Percentiles rank a stretch among this genome's conserved stretches.
Evolutionary conservation across 257 asterid genomes (phyloP).

Genomic region (Cinchona pubescens): DNA sequence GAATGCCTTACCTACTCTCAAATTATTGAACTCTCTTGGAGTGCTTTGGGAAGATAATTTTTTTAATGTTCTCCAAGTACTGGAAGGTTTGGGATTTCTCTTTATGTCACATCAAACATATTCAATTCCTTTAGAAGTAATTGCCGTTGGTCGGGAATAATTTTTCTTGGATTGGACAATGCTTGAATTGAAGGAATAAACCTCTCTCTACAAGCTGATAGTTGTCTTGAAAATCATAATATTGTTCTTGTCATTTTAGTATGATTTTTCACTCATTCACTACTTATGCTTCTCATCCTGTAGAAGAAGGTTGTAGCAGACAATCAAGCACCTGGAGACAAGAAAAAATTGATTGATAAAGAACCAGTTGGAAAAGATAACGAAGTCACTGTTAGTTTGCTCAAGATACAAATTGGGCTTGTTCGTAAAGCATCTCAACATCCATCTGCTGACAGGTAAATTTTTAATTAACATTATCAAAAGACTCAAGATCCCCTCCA

Average conservation of each 20-base stretch:
- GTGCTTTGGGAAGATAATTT: background rate
- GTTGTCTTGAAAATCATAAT: background rate
- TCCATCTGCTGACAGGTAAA: slow-evolving; percentile 95
- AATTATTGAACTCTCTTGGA: background rate
- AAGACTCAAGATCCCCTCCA: slow-evolving; percentile 1
- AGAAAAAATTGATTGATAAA: slow-evolving; percentile 57
- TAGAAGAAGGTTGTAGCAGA: slow-evolving; percentile 48
- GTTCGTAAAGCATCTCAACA: slow-evolving; percentile 87
- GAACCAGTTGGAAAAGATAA: slow-evolving; percentile 56
- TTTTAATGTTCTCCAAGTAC: background rate
- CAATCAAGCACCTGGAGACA: slow-evolving; percentile 49
- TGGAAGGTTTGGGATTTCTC: background rate
- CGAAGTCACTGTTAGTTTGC: slow-evolving; percentile 72
- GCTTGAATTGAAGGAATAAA: background rate
- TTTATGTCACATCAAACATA: too few species aligned
- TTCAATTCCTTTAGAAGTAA: background rate
- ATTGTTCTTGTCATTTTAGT: background rate
- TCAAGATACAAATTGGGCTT: slow-evolving; percentile 82
- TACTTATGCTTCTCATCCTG: slow-evolving; percentile 12
- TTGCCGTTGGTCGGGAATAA: background rate
- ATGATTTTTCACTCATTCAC: background rate
- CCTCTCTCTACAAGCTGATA: background rate
- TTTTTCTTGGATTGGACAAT: background rate
- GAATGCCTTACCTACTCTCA: background rate
- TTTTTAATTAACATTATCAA: background rate